Evolutionary conservation across 2,329 filamentous ascomycete genomes (phyloP), one percentile per base, ranked within the genome.

Genomic region (Aspergillus vadensis): DNA sequence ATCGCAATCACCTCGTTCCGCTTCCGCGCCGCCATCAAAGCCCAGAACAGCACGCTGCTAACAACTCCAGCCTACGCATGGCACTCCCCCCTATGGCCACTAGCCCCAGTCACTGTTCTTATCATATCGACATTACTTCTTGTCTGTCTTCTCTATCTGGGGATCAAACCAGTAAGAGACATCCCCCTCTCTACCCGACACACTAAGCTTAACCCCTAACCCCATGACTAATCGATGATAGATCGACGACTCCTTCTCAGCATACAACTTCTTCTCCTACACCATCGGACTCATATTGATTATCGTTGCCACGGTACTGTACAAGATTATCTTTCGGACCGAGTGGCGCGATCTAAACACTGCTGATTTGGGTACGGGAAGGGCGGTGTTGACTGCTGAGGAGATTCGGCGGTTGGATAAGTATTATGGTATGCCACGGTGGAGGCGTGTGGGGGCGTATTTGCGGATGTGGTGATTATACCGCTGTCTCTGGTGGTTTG

Each of bases 1-100:
- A 71, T 77, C 43, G 56, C 67, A 10, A 66, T 74, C 57, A 75
- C 70, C 6, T 70, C 66, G 4, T 72, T 65, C 41, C 67, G 72
- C 5, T 77, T 77, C 63, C 74, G 65, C 15, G 60, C 64, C 8
- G 71, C 70, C 6, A 54, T 66, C 19, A 58, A 63, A 38, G 61
- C 63, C 2, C 66, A 65, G 21, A 63, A 64, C 2, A 64, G 60
- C 7, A 56, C 63, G 2, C 60, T 75, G 1, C 73, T 76, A 59
- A 41, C 57, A 1, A 61, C 67, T 19, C 25, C 65, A 6, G 12
- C 32, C 4, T 74, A 74, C 51, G 67, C 69, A 4, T 76, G 73
- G 74, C 64, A 62, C 36, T 72, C 67, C 1, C 59, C 30, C 19
- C 47, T 63, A 14, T 76, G 72, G 69, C 72, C 72, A 0, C 54